These are phyloP conservation scores for Boechera retrofracta DNA, from an alignment of 345 rosid species.

Conservation along the genomic window DNA sequence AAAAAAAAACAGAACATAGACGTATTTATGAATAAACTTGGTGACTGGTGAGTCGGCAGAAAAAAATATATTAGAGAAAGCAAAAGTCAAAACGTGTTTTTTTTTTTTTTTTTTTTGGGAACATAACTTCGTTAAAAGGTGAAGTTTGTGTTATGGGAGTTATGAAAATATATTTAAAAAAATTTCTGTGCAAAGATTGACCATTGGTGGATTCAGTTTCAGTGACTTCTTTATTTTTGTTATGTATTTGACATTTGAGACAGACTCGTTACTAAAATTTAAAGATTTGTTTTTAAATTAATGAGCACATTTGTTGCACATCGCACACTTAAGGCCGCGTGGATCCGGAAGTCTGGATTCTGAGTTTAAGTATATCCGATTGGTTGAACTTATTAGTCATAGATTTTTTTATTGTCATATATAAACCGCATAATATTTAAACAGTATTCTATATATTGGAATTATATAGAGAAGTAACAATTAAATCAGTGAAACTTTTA, in stretches of 20 bases:
- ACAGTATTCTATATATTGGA: no score
- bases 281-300: no score
- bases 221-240: background rate
- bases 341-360: no score
- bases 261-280: background rate
- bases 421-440: no score
- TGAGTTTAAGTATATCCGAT: no score
- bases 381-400: no score
- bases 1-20: conserved; percentile 22
- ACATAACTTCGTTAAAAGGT: conserved; percentile 11
- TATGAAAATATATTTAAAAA: background rate
- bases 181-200: background rate
- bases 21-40: conserved; percentile 27
- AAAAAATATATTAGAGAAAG: background rate
- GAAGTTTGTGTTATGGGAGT: conserved; percentile 16
- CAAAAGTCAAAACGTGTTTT: conserved; percentile 32
- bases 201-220: conserved; percentile 13
- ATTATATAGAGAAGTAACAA: background rate
- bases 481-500: background rate
- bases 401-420: no score
- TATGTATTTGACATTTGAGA: background rate
- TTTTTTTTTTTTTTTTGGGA: conserved; percentile 12
- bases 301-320: no score
- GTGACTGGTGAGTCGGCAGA: conserved; percentile 35
- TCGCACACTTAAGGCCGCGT: no score